Conservation (phyloP, 225 moss, liverwort and hornwort species). For the Climacium dendroides region DNA sequence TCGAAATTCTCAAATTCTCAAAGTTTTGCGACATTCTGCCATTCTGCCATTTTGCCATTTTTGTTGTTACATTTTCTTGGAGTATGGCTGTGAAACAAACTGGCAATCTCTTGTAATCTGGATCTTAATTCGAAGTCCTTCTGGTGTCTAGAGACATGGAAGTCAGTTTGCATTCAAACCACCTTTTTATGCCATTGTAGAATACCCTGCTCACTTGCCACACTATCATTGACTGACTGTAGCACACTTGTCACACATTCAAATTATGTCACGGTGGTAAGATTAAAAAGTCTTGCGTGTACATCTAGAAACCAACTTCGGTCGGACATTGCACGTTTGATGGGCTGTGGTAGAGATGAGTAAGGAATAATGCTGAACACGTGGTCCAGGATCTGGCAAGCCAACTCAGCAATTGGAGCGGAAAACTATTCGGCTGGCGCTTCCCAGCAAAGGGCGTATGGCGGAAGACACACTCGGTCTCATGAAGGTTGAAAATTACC, state of each 20-base stretch:
- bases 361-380: background rate
- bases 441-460: slow-evolving; percentile 99
- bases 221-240: background rate
- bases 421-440: slow-evolving; percentile 58
- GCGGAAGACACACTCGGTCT: slow-evolving; percentile 82
- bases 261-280: background rate
- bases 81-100: background rate
- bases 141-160: background rate
- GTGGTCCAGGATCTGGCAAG: slow-evolving; percentile 24
- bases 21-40: background rate
- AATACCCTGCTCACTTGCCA: background rate
- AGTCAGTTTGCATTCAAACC: background rate
- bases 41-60: background rate
- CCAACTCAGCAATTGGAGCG: slow-evolving; percentile 17
- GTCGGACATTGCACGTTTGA: background rate
- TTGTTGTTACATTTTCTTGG: background rate
- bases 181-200: background rate
- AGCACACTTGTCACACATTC: background rate
- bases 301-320: background rate
- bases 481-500: slow-evolving; percentile 34
- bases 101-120: background rate
- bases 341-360: background rate
- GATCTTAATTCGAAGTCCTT: background rate
- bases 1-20: background rate
- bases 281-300: background rate